Conservation (phyloP, 148 eudicot species). For the Amaranthus palmeri region DNA sequence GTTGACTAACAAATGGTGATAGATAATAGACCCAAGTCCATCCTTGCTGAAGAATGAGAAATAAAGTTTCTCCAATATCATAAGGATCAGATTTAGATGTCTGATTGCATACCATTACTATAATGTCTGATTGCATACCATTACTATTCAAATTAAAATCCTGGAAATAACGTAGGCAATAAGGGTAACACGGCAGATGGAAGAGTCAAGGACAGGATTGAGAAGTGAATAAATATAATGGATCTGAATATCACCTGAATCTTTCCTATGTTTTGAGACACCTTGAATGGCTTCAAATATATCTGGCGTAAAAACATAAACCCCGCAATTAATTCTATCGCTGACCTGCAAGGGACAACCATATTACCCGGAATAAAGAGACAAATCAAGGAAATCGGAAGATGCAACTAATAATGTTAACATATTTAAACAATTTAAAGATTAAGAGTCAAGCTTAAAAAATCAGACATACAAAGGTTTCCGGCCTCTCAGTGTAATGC, state of each 20-base stretch:
- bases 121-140: too few species aligned
- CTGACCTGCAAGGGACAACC: constrained; percentile 51
- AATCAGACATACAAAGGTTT: constrained; percentile 48
- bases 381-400: constrained; percentile 5
- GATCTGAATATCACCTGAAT: constrained; percentile 38
- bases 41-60: too few species aligned
- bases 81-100: too few species aligned
- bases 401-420: not conserved
- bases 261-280: constrained; percentile 59
- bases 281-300: constrained; percentile 55
- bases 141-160: too few species aligned
- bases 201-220: not conserved
- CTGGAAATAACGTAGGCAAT: not conserved
- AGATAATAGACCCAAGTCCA: too few species aligned
- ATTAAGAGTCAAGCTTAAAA: constrained; percentile 5
- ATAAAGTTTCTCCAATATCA: too few species aligned
- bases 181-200: not conserved
- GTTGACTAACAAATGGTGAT: too few species aligned
- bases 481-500: constrained; percentile 77
- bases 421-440: not conserved
- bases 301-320: constrained; percentile 64
- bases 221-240: not conserved
- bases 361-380: constrained; percentile 2
- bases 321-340: constrained; percentile 73
- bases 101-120: too few species aligned